Base-by-base conservation (phyloP, 2,329 filamentous ascomycete species). In the Chalara sp. region DNA sequence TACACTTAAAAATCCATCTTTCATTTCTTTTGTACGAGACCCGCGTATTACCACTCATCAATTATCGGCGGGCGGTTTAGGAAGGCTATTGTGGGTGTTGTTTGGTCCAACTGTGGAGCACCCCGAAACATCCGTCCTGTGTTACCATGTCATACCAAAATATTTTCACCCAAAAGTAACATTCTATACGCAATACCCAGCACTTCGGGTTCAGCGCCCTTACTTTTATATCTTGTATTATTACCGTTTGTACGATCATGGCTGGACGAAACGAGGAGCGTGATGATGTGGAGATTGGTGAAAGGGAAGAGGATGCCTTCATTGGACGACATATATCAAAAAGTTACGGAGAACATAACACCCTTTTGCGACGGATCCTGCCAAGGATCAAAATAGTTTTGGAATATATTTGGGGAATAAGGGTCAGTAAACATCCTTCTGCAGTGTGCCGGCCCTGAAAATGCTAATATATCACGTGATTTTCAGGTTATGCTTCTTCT, bases 181-280 rank as follows among this genome's bases (percentile, higher is more conserved):
- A 21, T 21, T 21, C 21, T 21, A 21, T 3, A 21, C 21, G 21
- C 21, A 21, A 21, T 21, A 21, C 21, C 21, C 21, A 21, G 21
- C 21, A n/a, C 21, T 21, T 21, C 21, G 21, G 21, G 21, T 21
- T 21, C 21, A 21, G 21, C 21, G 21, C 2, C 21, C 21, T 21
- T 21, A 21, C 3, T 21, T 21, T 21, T 21, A 21, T 21, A 21
- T 21, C 21, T 21, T 21, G 21, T 21, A 21, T 21, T 21, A 21
- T 21, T 21, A 21, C 21, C 21, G 21, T 21, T 21, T 21, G 21
- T 21, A 21, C 21, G 21, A 21, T 21, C 21, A 21, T 21, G 70
- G 83, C 87, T 60, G 89, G 88, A 58, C 93, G 75, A 76, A 35
- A 37, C n/a, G 35, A n/a, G n/a, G 35, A 37, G 35, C 35, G n/a